Evolutionary conservation across 139 green algal species (phyloP), one percentile per base, ranked within the genome.

Genomic region (Pseudopediastrum boryanum): DNA sequence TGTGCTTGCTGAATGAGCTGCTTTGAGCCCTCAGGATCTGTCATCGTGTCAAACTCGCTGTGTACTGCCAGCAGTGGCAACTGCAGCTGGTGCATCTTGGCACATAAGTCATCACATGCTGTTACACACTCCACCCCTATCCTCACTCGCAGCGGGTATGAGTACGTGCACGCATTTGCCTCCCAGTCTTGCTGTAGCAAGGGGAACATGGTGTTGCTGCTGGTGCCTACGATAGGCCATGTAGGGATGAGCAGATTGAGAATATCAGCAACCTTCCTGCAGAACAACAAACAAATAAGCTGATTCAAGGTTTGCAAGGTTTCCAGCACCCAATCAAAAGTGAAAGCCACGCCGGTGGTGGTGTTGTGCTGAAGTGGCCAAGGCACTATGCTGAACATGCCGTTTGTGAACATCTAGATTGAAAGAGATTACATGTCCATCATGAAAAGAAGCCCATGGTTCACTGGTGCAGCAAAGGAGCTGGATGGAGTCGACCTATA

Each of bases 41-140:
- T 86, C 84, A 94, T 83, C 0, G 27, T 63, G 50, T 81, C 74
- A 12, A 43, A 31, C 38, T 42, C 36, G 36, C 80, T 86, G 72
- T 94, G 89, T 36, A 92, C 89, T 27, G 88, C 38, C 2, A 94
- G 48, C 58, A 93, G 89, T 21, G 86, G 89, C 16, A 84, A 80
- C 10, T 41, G 43, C 33, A 91, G 64, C 29, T 54, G 69, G 25
- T 79, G 29, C 83, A 94, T 83, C 62, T 44, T 48, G 10, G 43
- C 46, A 66, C 86, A 65, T 33, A 84, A 29, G 7, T 25, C 33
- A 31, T 86, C 84, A 6, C 82, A 86, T 5, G 80, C 69, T 23
- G 67, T 52, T 23, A 93, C 54, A 58, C 90, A 93, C 69, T 95
- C 86, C 38, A 64, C 66, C 12, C 43, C 78, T 0, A 69, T 51